Conservation (phyloP, 2,329 filamentous ascomycete species). For the Neofusicoccum parvum region DNA sequence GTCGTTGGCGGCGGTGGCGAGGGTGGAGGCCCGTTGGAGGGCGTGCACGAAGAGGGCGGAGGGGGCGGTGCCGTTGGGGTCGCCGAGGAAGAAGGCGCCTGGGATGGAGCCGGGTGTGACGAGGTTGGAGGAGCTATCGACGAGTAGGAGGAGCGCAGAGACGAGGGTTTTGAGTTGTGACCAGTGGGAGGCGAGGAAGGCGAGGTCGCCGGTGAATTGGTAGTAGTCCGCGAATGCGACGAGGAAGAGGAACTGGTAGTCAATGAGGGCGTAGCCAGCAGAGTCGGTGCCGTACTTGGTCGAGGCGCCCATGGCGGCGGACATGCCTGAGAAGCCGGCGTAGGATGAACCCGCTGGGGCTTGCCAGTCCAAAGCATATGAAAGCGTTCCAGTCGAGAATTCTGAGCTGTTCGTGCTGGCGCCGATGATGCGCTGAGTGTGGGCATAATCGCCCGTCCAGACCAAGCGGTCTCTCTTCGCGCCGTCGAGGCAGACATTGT, state of each 20-base stretch:
- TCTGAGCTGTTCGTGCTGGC: slow-evolving; percentile 41
- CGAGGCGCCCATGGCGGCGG: slow-evolving; percentile 19
- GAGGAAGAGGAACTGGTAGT: slow-evolving; percentile 37
- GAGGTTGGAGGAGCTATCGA: slow-evolving; percentile 32
- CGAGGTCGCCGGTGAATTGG: slow-evolving; percentile 27
- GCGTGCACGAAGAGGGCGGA: slow-evolving; percentile 31
- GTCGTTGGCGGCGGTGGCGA: slow-evolving; percentile 38
- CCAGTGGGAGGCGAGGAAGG: slow-evolving; percentile 29
- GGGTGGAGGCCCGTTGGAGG: slow-evolving; percentile 28
- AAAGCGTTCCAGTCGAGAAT: slow-evolving; percentile 38
- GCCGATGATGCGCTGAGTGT: slow-evolving; percentile 42
- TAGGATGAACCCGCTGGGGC: slow-evolving; percentile 3
- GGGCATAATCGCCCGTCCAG: slow-evolving; percentile 48
- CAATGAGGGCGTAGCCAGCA: slow-evolving; percentile 25
- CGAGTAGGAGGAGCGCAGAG: slow-evolving; percentile 28
- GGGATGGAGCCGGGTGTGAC: slow-evolving; percentile 23
- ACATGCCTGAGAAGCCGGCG: slow-evolving; percentile 25
- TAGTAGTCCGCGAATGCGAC: slow-evolving; percentile 33
- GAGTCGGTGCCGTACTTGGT: slow-evolving; percentile 18
- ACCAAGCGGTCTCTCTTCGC: slow-evolving; percentile 46
- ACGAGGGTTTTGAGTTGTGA: slow-evolving; percentile 29
- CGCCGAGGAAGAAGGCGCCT: slow-evolving; percentile 30
- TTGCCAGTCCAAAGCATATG: slow-evolving; percentile 34
- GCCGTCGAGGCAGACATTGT: slow-evolving; percentile 45
- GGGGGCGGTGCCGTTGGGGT: slow-evolving; percentile 33